These are phyloP conservation scores for Blastocladiella emersonii DNA, from an alignment of 371 early-diverging fungal species.

Conservation along the genomic window DNA sequence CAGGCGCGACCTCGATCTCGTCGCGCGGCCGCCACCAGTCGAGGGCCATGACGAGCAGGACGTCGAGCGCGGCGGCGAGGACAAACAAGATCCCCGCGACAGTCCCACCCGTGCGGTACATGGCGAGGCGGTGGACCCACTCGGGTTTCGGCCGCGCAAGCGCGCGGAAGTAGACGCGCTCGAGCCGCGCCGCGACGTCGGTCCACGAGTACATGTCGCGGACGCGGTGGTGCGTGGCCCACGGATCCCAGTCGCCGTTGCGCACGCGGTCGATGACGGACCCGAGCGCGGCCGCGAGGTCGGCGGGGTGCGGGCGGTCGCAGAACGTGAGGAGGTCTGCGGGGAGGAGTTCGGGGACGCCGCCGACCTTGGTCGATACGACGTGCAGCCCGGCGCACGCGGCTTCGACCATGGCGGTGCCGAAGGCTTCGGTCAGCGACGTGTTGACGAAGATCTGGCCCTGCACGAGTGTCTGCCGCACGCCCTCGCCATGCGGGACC, in stretches of 20 bases:
- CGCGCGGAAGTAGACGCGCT: conserved; percentile 31
- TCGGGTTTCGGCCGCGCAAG: not conserved
- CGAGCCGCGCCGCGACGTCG: conserved; percentile 86
- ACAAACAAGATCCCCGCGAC: conserved; percentile 84
- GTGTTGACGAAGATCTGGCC: conserved; percentile 98
- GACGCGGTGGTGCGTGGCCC: conserved; percentile 62
- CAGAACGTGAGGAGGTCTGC: conserved; percentile 62
- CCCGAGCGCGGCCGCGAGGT: not conserved
- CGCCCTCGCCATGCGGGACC: conserved; percentile 59
- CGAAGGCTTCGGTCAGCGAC: conserved; percentile 98
- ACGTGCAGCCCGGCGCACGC: conserved; percentile 94
- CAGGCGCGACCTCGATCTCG: conserved; percentile 51
- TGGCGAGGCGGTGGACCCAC: conserved; percentile 64
- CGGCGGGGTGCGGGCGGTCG: not conserved
- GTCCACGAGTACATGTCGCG: conserved; percentile 91
- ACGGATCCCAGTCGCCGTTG: conserved; percentile 43
- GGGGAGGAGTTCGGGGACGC: conserved; percentile 96
- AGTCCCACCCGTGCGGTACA: conserved; percentile 79
- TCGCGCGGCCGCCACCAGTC: conserved; percentile 68
- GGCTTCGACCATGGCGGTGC: conserved; percentile 98
- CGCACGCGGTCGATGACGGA: not conserved
- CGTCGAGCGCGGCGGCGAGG: conserved; percentile 75
- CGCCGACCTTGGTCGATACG: conserved; percentile 97
- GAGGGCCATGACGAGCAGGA: conserved; percentile 60
- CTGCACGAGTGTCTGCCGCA: conserved; percentile 79